Base-by-base conservation (phyloP, 768 basidiomycete genomes). In the Amyloporia xantha region DNA sequence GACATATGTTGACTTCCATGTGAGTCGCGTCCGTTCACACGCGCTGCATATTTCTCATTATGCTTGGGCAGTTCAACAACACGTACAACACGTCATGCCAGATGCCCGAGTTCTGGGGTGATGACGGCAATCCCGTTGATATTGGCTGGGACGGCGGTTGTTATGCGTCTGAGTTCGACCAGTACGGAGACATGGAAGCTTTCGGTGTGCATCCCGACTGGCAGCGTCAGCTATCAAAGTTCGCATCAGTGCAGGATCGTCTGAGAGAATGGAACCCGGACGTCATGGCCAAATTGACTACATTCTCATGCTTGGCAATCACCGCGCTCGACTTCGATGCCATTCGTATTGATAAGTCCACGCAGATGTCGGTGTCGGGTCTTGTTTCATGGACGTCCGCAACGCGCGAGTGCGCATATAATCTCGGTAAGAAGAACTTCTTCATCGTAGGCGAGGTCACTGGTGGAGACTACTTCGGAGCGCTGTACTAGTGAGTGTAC, bases 121-220 rank as follows among this genome's bases (percentile, higher is more conserved):
- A 92, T 43, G 79, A 84, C 54, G 93, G 86, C 20, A 73, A 75
- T 0, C 68, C 79, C 43, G 70, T 88, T 56, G 65, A 68, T 43
- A 68, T 76, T 7, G 65, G 78, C n/a, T 67, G 81, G 47, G 68
- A 72, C 12, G 68, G 75, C 43, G 92, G 92, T 17, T 96, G 93
- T 65, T 71, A 83, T 54, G 63, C 68, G 12, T 92, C 89, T 15
- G 91, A 93, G 53, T 94, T 95, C 57, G 93, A 96, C 67, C 92
- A 95, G 52, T 96, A 87, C 57, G 93, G 93, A 54, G 93, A 96
- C 68, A 91, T 91, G 81, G 93, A 96, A 66, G 93, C 93, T 54
- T 95, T 95, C 62, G 93, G 93, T 84, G 92, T 96, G 25, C 88
- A 91, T 68, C 89, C 87, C 39, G 86, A 91, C 69, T 92, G 82